Evolutionary conservation across 2,329 filamentous ascomycete species (phyloP).

Genomic region (Bipolaris gigantea): DNA sequence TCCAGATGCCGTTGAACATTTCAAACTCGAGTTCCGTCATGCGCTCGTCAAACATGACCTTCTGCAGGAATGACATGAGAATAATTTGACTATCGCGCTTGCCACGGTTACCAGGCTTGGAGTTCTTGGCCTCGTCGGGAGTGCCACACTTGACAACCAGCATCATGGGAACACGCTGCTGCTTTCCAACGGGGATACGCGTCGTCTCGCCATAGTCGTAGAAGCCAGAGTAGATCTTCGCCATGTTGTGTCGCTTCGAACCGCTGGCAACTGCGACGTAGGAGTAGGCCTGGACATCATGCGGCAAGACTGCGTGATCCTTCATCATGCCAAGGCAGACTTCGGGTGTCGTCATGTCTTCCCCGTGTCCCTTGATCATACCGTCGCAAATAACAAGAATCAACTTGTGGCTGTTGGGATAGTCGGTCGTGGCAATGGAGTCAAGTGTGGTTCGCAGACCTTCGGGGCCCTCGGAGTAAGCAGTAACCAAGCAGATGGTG

Average conservation of each 20-base stretch:
- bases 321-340: constrained; percentile 92
- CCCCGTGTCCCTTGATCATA: constrained; percentile 94
- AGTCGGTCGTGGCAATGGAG: constrained; percentile 96
- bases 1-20: constrained; percentile 99
- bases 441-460: constrained; percentile 92
- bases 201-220: constrained; percentile 92
- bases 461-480: constrained; percentile 93
- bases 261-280: constrained; percentile 96
- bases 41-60: constrained; percentile 99
- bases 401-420: constrained; percentile 98
- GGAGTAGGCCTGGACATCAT: constrained; percentile 86
- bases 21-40: constrained; percentile 99
- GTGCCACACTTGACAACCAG: constrained; percentile 94
- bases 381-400: constrained; percentile 97
- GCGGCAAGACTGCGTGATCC: constrained; percentile 75
- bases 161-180: constrained; percentile 98
- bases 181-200: constrained; percentile 77
- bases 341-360: constrained; percentile 83
- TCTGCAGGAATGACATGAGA: constrained; percentile 98
- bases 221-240: constrained; percentile 96
- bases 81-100: constrained; percentile 99
- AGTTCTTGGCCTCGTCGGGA: constrained; percentile 75
- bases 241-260: constrained; percentile 99
- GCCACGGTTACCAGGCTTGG: constrained; percentile 94
- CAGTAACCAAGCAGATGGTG: constrained; percentile 90